These are phyloP conservation scores for Nyssa sinensis DNA, from an alignment of 148 eudicot genomes.

Conservation along the genomic window DNA sequence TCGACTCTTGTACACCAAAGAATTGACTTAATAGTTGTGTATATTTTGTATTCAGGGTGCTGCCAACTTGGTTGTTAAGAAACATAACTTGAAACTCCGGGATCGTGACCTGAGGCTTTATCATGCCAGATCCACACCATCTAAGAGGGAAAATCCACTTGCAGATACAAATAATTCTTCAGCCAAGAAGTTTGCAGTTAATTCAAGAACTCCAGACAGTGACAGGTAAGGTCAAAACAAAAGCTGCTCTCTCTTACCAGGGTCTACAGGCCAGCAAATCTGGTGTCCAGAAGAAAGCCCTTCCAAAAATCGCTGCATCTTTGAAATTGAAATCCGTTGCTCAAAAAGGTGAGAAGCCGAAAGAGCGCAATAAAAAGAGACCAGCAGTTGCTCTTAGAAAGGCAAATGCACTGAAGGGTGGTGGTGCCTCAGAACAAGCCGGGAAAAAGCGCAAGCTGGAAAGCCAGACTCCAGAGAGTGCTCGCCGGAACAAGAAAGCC, in stretches of 20 bases:
- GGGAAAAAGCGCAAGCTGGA: slow-evolving; percentile 73
- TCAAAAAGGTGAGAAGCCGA: slow-evolving; percentile 29
- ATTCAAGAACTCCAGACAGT: slow-evolving; percentile 29
- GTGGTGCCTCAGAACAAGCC: slow-evolving; percentile 27
- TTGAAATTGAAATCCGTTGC: slow-evolving; percentile 28
- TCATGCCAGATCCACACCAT: slow-evolving; percentile 69
- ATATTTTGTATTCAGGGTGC: slow-evolving; percentile 51
- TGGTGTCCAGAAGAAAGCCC: slow-evolving; percentile 58
- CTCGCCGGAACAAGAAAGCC: slow-evolving; percentile 52
- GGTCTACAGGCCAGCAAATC: slow-evolving; percentile 87
- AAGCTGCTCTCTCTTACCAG: slow-evolving; percentile 59
- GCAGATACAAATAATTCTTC: slow-evolving; percentile 32
- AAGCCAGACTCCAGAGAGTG: slow-evolving; percentile 54
- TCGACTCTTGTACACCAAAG: not conserved
- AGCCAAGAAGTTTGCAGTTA: slow-evolving; percentile 36
- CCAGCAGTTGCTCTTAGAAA: slow-evolving; percentile 89
- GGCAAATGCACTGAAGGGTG: slow-evolving; percentile 44
- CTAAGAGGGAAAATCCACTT: slow-evolving; percentile 48
- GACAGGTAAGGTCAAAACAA: slow-evolving; percentile 26
- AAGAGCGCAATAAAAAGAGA: slow-evolving; percentile 53
- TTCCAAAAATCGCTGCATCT: slow-evolving; percentile 20
- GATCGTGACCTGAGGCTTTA: slow-evolving; percentile 75
- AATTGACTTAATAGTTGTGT: not conserved
- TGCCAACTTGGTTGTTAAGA: slow-evolving; percentile 63
- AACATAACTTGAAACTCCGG: slow-evolving; percentile 64